These are phyloP conservation scores for Alliaria petiolata DNA, from an alignment of 345 rosid species.

Conservation along the genomic window DNA sequence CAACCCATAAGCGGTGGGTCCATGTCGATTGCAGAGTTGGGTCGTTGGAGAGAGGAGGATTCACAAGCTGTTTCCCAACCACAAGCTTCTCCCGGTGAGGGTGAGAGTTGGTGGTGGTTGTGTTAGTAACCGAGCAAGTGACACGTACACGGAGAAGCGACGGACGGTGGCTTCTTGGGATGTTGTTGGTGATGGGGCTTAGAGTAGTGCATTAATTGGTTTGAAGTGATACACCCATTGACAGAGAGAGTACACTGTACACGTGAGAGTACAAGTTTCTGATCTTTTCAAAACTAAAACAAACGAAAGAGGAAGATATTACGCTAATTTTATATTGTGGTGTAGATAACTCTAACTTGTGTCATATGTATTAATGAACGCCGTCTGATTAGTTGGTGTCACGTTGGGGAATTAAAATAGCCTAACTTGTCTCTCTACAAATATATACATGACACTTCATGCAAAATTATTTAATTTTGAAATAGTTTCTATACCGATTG, in stretches of 20 bases:
- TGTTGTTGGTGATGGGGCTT: constrained; percentile 13
- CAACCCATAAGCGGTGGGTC: constrained; percentile 72
- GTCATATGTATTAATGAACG: too few species aligned
- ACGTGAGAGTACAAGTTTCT: neutral
- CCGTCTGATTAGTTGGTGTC: too few species aligned
- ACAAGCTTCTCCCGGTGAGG: constrained; percentile 31
- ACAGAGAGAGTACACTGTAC: too few species aligned
- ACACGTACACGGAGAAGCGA: constrained; percentile 14
- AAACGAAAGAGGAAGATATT: neutral
- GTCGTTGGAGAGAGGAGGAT: constrained; percentile 44
- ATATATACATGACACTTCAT: too few species aligned
- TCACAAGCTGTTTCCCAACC: constrained; percentile 14
- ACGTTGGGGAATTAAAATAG: too few species aligned
- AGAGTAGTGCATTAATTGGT: constrained; percentile 34
- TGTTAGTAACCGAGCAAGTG: constrained; percentile 36
- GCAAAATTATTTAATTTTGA: too few species aligned
- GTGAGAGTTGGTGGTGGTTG: constrained; percentile 35
- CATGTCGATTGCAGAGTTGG: constrained; percentile 62
- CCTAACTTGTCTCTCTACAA: too few species aligned
- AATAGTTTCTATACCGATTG: too few species aligned
- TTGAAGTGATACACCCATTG: constrained; percentile 49
- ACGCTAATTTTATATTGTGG: too few species aligned
- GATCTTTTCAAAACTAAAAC: neutral
- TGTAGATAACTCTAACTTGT: too few species aligned
- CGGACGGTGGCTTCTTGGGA: constrained; percentile 4